phyloP scores from a whole-genome alignment of 2,329 filamentous ascomycete species.

The Fusarium tuaranense region DNA sequence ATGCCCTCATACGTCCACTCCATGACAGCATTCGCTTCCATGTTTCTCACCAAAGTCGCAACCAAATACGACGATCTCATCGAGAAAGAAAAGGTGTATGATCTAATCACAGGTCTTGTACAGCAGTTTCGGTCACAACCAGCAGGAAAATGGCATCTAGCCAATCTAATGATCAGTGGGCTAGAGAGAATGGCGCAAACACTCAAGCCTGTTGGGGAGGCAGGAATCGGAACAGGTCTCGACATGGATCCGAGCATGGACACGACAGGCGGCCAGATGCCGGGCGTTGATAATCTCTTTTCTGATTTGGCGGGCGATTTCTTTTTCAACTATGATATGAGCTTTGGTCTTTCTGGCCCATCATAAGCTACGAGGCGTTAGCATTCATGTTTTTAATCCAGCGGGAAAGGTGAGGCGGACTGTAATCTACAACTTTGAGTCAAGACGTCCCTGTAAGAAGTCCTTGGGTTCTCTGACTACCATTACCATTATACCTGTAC shows the following conservation, averaged over 20 bases:
- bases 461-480: background rate
- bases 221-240: background rate
- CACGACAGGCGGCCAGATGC: background rate
- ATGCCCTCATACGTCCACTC: constrained; percentile 63
- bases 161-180: constrained; percentile 58
- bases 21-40: constrained; percentile 64
- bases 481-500: background rate
- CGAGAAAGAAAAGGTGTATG: constrained; percentile 50
- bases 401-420: too few relatives aligned
- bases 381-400: too few relatives aligned
- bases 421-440: too few relatives aligned
- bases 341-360: constrained; percentile 16
- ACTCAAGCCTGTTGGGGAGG: constrained; percentile 13
- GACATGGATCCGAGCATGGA: background rate
- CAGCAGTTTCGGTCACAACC: constrained; percentile 53
- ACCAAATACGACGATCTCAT: constrained; percentile 55
- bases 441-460: too few relatives aligned
- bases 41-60: constrained; percentile 60
- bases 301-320: constrained; percentile 28
- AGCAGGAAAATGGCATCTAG: constrained; percentile 57
- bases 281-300: constrained; percentile 24
- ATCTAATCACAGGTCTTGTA: constrained; percentile 52
- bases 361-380: background rate
- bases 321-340: constrained; percentile 32
- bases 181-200: constrained; percentile 47